Evolutionary conservation across 202 grass and related monocot species (phyloP).

Genomic region (Eragrostis tef): DNA sequence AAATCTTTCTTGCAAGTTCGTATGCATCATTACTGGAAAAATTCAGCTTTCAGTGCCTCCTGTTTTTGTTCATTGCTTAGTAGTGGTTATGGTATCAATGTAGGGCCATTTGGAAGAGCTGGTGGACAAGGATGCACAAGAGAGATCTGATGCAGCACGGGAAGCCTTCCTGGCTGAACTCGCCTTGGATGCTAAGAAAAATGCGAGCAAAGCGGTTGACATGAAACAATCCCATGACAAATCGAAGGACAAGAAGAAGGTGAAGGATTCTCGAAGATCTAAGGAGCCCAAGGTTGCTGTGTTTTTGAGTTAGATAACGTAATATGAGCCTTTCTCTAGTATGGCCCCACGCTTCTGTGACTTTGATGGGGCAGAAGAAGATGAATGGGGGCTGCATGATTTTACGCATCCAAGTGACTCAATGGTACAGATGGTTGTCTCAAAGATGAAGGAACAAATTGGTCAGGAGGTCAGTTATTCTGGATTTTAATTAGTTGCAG

Average conservation of each 20-base stretch:
- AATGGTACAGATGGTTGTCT: constrained; percentile 54
- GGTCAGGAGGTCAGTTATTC: constrained; percentile 60
- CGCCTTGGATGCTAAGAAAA: constrained; percentile 88
- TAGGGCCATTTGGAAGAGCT: constrained; percentile 81
- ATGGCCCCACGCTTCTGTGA: constrained; percentile 55
- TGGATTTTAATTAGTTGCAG: constrained; percentile 3
- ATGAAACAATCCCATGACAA: constrained; percentile 73
- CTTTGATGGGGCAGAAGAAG: constrained; percentile 58
- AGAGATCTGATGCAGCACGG: constrained; percentile 92
- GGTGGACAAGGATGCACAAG: constrained; percentile 90
- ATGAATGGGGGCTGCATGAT: constrained; percentile 70
- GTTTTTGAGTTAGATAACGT: constrained; percentile 45
- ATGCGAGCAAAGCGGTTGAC: constrained; percentile 62
- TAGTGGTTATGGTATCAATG: constrained; percentile 34
- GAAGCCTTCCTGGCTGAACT: constrained; percentile 98
- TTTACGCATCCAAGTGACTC: constrained; percentile 65
- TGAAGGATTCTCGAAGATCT: constrained; percentile 68
- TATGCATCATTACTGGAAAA: constrained; percentile 29
- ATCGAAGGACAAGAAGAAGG: constrained; percentile 87
- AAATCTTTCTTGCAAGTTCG: constrained; percentile 75
- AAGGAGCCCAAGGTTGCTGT: constrained; percentile 75
- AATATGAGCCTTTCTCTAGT: constrained; percentile 49
- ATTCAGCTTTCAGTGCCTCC: constrained; percentile 32
- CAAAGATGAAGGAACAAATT: constrained; percentile 64
- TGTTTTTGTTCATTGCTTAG: constrained; percentile 39